These are phyloP conservation scores for Alternaria sp. DNA, from an alignment of 2,329 filamentous ascomycete species.

Conservation along the genomic window DNA sequence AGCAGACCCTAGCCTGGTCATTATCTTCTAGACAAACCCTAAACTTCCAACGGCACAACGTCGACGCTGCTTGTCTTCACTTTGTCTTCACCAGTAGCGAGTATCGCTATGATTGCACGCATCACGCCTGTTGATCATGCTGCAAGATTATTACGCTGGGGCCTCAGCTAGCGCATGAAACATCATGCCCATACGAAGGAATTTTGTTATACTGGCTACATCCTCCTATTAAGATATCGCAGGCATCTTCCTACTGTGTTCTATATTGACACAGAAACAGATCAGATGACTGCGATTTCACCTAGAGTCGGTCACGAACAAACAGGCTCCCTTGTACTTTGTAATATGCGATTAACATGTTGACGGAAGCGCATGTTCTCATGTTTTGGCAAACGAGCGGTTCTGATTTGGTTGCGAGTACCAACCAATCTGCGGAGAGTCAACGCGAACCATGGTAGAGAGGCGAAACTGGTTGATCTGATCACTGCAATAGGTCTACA, in stretches of 20 bases:
- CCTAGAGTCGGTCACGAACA: neutral
- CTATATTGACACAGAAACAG: neutral
- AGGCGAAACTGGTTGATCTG: neutral
- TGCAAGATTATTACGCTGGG: too few relatives aligned
- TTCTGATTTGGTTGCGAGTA: neutral
- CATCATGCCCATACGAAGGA: neutral
- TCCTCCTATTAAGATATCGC: neutral
- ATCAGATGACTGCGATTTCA: neutral
- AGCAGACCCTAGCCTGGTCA: too few relatives aligned
- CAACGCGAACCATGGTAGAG: neutral
- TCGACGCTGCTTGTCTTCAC: too few relatives aligned
- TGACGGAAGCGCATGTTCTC: neutral
- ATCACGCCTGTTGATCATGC: too few relatives aligned
- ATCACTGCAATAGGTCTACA: neutral
- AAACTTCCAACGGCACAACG: too few relatives aligned
- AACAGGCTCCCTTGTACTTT: neutral
- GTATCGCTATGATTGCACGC: too few relatives aligned
- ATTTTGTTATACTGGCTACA: neutral
- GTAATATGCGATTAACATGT: neutral
- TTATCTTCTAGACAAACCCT: too few relatives aligned
- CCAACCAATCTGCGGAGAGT: neutral
- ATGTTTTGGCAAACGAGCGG: neutral
- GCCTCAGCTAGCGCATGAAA: neutral
- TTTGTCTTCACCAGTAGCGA: too few relatives aligned
- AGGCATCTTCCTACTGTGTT: neutral